Percentiles rank a stretch among this genome's conserved stretches.
These are phyloP conservation scores for Cenchrus americanus DNA, from an alignment of 176 grass and related monocot species.

Conservation along the genomic window DNA sequence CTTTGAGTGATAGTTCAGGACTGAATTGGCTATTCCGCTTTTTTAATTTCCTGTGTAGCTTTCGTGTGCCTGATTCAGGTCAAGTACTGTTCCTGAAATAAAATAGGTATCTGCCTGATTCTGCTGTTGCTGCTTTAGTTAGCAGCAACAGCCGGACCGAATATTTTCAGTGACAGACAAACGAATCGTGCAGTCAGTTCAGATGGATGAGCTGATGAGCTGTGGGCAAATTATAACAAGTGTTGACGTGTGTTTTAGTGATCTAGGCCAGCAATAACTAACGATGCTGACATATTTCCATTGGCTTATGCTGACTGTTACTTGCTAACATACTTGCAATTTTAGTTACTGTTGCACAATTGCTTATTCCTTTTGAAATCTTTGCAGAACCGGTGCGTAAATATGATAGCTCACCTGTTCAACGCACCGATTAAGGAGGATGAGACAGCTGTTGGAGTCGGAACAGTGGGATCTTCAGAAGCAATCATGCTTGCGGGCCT, in stretches of 20 bases:
- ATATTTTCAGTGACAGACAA: background rate
- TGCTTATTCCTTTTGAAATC: slow-evolving; percentile 9
- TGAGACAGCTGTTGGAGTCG: slow-evolving; percentile 66
- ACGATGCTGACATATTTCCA: background rate
- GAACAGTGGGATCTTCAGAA: slow-evolving; percentile 78
- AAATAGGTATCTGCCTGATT: background rate
- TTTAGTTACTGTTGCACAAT: background rate
- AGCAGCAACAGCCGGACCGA: background rate
- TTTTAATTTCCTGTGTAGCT: background rate
- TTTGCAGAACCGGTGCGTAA: slow-evolving; percentile 77
- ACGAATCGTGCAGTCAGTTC: background rate
- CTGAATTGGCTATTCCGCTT: too few species aligned
- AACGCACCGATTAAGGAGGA: slow-evolving; percentile 63
- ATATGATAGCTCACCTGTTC: slow-evolving; percentile 88
- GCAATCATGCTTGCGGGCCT: slow-evolving; percentile 86
- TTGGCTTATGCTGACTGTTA: background rate
- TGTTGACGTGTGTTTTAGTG: background rate
- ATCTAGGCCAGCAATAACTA: background rate
- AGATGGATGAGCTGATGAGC: background rate
- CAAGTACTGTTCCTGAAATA: background rate
- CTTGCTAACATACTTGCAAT: background rate
- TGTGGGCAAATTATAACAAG: background rate
- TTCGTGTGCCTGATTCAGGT: background rate
- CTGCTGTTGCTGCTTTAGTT: too few species aligned
- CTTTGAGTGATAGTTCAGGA: too few species aligned